Evolutionary conservation across 495 filamentous ascomycete genomes (phyloP).

Genomic region (Aspergillus ellipticus): DNA sequence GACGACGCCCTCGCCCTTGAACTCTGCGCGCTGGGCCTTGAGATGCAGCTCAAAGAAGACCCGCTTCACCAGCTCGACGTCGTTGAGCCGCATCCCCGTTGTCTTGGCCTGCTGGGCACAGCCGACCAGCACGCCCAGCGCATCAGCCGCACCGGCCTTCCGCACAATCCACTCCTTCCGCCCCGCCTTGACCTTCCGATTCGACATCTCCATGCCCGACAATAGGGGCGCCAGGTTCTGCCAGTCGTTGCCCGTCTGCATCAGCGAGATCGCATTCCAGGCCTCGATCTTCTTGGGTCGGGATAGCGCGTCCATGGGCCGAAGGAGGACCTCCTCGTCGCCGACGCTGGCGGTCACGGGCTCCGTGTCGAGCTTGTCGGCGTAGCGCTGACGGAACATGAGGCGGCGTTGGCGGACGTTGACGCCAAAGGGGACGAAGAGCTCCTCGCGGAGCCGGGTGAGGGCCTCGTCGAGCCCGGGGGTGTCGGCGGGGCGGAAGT

Average conservation of each 20-base stretch:
- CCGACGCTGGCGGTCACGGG: constrained; percentile 58
- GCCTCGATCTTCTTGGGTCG: constrained; percentile 35
- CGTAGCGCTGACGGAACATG: constrained; percentile 49
- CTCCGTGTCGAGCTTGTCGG: constrained; percentile 50
- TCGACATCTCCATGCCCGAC: constrained; percentile 48
- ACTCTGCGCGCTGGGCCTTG: constrained; percentile 41
- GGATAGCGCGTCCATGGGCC: constrained; percentile 39
- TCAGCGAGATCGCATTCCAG: constrained; percentile 34
- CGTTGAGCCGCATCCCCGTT: constrained; percentile 51
- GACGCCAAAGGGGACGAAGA: constrained; percentile 64
- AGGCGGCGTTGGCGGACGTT: constrained; percentile 49
- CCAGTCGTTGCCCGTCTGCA: constrained; percentile 57
- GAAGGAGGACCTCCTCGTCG: constrained; percentile 54
- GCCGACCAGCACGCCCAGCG: constrained; percentile 48
- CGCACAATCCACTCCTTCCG: constrained; percentile 42
- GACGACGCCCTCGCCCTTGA: constrained; percentile 31
- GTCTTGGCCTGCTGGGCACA: constrained; percentile 40
- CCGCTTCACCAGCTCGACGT: constrained; percentile 35
- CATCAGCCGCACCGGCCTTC: constrained; percentile 32
- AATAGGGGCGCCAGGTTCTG: constrained; percentile 57
- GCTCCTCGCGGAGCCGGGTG: constrained; percentile 52
- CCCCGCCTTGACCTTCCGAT: constrained; percentile 24
- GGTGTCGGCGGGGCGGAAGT: constrained; percentile 48
- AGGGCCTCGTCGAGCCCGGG: constrained; percentile 50
- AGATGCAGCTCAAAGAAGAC: constrained; percentile 51